These are phyloP conservation scores for Colletotrichum destructivum DNA, from an alignment of 2,329 filamentous ascomycete species.

Conservation along the genomic window DNA sequence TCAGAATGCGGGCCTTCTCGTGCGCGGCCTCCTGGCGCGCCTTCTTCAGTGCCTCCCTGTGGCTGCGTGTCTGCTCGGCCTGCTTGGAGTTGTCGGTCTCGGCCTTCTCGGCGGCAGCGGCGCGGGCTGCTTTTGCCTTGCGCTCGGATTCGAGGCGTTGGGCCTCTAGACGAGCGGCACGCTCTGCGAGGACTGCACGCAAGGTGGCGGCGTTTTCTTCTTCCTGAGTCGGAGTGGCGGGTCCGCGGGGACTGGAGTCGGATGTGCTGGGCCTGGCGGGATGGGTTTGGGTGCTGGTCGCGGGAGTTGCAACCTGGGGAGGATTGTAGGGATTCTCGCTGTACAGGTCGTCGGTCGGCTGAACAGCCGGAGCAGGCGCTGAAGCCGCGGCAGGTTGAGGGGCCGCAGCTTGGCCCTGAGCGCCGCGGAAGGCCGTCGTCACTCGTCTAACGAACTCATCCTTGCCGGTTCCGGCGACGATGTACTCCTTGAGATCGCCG, in stretches of 20 bases:
- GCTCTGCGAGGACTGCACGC: conserved; percentile 64
- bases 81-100: conserved; percentile 50
- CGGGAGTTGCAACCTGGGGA: conserved; percentile 3
- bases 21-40: conserved; percentile 76
- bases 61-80: conserved; percentile 57
- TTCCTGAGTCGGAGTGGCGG: conserved; percentile 45
- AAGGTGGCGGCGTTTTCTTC: conserved; percentile 43
- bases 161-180: conserved; percentile 60
- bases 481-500: conserved; percentile 83
- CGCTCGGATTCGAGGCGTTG: conserved; percentile 61
- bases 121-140: conserved; percentile 66
- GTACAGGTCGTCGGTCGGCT: conserved; percentile 16
- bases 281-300: conserved; percentile 14
- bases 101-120: conserved; percentile 63
- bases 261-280: conserved; percentile 40
- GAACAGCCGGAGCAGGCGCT: conserved; percentile 3
- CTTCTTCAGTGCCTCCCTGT: conserved; percentile 72
- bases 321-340: conserved; percentile 14
- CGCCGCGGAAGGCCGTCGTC: conserved; percentile 50
- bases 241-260: conserved; percentile 47
- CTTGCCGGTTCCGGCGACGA: conserved; percentile 74
- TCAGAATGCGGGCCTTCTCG: conserved; percentile 80
- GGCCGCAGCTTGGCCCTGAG: conserved; percentile 17
- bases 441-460: conserved; percentile 77
- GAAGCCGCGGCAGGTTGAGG: conserved; percentile 7